Conservation (phyloP, 106 monocot species). For the Posidonia australis region DNA sequence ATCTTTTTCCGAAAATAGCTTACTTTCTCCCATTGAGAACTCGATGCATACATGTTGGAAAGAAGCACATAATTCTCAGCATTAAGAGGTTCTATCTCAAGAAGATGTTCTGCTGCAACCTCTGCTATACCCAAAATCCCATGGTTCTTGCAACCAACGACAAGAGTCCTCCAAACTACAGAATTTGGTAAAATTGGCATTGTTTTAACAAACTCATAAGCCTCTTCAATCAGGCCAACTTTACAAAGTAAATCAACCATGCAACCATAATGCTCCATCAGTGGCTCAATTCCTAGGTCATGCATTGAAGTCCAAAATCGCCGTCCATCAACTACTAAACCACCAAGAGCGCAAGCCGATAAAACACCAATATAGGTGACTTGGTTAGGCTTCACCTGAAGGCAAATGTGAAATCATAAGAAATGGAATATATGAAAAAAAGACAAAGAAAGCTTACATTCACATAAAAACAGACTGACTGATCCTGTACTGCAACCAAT, state of each 20-base stretch:
- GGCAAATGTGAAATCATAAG: background rate
- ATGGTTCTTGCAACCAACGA: constrained; percentile 57
- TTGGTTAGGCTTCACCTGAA: constrained; percentile 77
- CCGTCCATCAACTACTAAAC: constrained; percentile 62
- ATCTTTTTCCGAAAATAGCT: constrained; percentile 68
- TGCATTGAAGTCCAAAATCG: constrained; percentile 60
- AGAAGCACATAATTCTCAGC: constrained; percentile 82
- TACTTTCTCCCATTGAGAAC: constrained; percentile 80
- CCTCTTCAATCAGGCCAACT: constrained; percentile 59
- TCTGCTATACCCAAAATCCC: constrained; percentile 38
- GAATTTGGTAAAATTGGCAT: constrained; percentile 76
- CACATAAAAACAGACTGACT: too few relatives aligned
- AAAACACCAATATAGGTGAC: constrained; percentile 77
- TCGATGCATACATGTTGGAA: constrained; percentile 74
- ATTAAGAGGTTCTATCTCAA: constrained; percentile 67
- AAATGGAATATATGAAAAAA: background rate
- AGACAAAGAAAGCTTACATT: too few relatives aligned
- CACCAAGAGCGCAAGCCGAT: constrained; percentile 77
- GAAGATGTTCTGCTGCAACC: constrained; percentile 35
- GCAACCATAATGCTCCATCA: constrained; percentile 94
- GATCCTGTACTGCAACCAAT: too few relatives aligned
- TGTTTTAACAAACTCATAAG: constrained; percentile 40
- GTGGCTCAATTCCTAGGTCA: constrained; percentile 52
- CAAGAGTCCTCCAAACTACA: constrained; percentile 80
- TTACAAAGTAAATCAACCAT: constrained; percentile 87